Evolutionary conservation across 208 protist genomes (phyloP), one percentile per base, ranked within the genome.

Genomic region (Wallacemonas rigidus): DNA sequence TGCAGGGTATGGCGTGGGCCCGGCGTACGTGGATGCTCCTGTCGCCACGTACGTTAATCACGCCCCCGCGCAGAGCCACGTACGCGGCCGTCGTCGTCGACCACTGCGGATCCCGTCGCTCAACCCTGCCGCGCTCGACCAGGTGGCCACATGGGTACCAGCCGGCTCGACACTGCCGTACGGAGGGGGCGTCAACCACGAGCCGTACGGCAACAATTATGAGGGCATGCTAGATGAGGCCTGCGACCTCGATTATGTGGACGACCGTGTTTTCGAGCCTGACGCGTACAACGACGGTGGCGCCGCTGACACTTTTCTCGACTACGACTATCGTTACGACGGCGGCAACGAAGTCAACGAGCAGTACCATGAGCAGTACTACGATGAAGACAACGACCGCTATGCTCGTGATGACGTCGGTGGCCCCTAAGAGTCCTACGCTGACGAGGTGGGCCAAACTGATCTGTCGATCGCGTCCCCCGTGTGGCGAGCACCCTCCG

Each of bases 191-290:
- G 55, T 14, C 45, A 50, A 12, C 45, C 45, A 50, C 15, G 43
- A 62, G 51, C 67, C 12, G n/a, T n/a, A 60, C 9, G 43, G 48
- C 38, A 67, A 36, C 61, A 67, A 41, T 41, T 5, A 62, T 62
- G 56, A 26, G 4, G 26, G 35, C 56, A 62, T 26, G 26, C 26
- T 26, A 26, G 26, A 26, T 26, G 26, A 26, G 26, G 26, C 26
- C 26, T 50, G 12, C 45, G 45, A 50, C 12, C 1, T 48, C 40
- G 40, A 64, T 38, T 44, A 62, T 40, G 35, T 8, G 36, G 11
- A 62, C 43, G 36, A 64, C 26, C 14, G 15, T 14, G 5, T 2
- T 36, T 12, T 26, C 14, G 9, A 17, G 45, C 0, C 45, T 6
- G 45, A 50, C 8, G 45, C 6, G 45, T 12, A 6, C 45, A 50